Conservation (phyloP, 129 eudicot genomes). For the Lactuca saligna region DNA sequence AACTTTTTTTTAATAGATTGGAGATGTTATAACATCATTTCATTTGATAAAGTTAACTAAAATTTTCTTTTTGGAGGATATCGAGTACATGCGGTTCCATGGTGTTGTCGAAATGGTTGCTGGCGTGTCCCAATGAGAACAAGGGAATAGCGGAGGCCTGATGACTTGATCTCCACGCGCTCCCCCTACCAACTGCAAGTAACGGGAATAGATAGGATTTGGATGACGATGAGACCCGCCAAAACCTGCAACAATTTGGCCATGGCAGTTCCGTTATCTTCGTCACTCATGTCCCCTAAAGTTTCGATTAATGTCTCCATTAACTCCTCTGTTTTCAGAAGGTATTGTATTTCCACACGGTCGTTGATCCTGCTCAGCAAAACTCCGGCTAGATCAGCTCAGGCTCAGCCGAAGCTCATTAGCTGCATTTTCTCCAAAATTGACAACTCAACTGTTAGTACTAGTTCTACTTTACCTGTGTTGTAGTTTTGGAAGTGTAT, state of each 20-base stretch:
- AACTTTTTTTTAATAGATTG: too few species aligned
- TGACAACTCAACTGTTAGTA: conserved; percentile 50
- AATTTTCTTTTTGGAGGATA: not conserved
- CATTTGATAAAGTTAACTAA: too few species aligned
- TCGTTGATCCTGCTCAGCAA: conserved; percentile 26
- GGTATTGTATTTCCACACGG: conserved; percentile 25
- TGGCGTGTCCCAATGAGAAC: conserved; percentile 22
- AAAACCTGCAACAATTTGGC: conserved; percentile 34
- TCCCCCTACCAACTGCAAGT: conserved; percentile 15
- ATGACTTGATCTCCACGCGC: conserved; percentile 8
- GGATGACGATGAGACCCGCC: conserved; percentile 48
- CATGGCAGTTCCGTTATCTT: conserved; percentile 63
- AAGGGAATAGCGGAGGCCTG: not conserved
- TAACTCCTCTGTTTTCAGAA: conserved; percentile 27
- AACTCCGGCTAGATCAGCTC: conserved; percentile 20
- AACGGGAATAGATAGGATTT: conserved; percentile 43
- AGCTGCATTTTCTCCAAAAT: conserved; percentile 47
- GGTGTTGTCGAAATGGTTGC: not conserved
- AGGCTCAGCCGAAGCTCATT: conserved; percentile 33
- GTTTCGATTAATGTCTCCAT: conserved; percentile 22
- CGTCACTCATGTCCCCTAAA: conserved; percentile 47
- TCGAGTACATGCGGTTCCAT: conserved; percentile 19
- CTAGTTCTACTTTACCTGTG: not conserved
- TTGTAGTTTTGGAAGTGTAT: not conserved
- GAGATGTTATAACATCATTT: too few species aligned